Base-by-base conservation (phyloP, 257 asterid species). In the Gynochthodes officinalis region DNA sequence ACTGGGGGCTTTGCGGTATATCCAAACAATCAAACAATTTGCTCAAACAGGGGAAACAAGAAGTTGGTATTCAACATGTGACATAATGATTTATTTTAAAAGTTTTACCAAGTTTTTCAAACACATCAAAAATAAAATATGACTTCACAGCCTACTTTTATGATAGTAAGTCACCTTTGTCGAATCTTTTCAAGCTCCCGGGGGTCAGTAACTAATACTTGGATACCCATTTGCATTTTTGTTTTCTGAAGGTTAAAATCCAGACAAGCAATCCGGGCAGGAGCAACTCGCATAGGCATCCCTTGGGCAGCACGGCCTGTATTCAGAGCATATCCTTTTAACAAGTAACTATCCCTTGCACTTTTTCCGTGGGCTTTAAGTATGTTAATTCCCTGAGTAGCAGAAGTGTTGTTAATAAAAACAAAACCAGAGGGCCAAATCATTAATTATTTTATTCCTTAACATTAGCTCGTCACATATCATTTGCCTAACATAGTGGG, bases 161-260 rank as follows among this genome's bases (percentile, higher is more conserved):
- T 52, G 6, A 52, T 35, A 25, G 8, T 48, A 1, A 54, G 71
- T 80, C 81, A 90, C 98, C 98, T 87, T 84, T 92, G 96, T 43
- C 96, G 97, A 78, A 92, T 92, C 87, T 88, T 92, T 71, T 92
- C 98, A 82, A 92, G 89, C 89, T 92, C 98, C 79, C 96, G 78
- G 27, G 98, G 98, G 79, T 92, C 98, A 73, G 84, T 86, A 77
- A 92, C 97, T 49, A 92, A 83, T 69, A 92, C 97, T 84, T 92
- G 98, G 74, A 92, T 84, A n/a, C 98, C 98, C 94, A 90, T 87
- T 82, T 90, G 98, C 98, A 92, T 88, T 83, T 92, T 92, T 11
- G 96, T 87, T 85, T 82, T 92, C 50, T 92, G 98, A 81, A 92
- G 97, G 84, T 92, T 92, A 73, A 92, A 90, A 78, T 92, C 98